Evolutionary conservation across 164 flowering plant genomes (phyloP), one percentile per base, ranked within the genome.

Genomic region (Echeveria elegans): DNA sequence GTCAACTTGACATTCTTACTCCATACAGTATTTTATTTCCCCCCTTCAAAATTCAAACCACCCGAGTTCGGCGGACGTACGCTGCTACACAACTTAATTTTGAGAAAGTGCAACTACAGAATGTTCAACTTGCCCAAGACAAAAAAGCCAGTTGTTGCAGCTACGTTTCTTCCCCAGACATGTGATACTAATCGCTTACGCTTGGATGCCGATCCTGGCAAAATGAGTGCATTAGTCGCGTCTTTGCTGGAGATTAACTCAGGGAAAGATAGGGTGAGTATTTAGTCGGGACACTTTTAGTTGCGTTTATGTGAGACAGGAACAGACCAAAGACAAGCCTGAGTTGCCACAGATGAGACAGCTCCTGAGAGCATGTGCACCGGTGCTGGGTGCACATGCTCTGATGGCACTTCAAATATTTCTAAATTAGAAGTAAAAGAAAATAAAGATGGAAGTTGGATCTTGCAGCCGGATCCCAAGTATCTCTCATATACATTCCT

Each of bases 121-220:
- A 56, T 19, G 11, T 14, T 18, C 61, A 56, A 24, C 61, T 56
- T 28, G 61, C 61, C 61, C 61, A 28, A 56, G 32, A 19, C 61
- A 56, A 56, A n/a, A n/a, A 32, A 56, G 61, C 61, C 61, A 56
- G 6, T 32, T 56, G 32, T 28, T 56, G 61, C 61, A 56, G 61
- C 32, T 56, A 26, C 32, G 14, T 56, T 23, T 52, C n/a, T n/a
- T 2, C n/a, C 8, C 32, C 32, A 26, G 30, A 11, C 19, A 12
- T 19, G 15, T 15, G 26, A 56, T 56, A 12, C 31, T 29, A 28
- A 7, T 34, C n/a, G n/a, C n/a, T n/a, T n/a, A n/a, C n/a, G n/a
- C 18, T 26, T 10, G 32, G 28, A 26, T 28, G 31, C 15, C 28
- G 24, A 28, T 32, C 9, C 8, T 6, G 16, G 21, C 28, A 23